phyloP scores from a whole-genome alignment of 225 moss, liverwort and hornwort species.

The Physcomitrellopsis africana region DNA sequence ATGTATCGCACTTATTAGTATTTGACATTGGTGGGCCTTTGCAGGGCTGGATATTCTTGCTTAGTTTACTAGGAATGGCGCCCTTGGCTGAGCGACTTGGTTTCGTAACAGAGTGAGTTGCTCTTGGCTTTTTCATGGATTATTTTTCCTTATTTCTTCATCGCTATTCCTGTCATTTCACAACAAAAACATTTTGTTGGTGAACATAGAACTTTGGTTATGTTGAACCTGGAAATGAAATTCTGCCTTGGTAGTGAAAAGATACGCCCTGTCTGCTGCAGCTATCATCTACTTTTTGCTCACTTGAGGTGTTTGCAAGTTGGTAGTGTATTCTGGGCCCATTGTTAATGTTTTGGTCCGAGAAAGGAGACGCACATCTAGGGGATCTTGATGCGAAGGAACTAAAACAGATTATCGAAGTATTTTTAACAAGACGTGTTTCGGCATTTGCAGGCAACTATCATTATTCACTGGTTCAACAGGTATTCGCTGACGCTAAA shows the following conservation, averaged over 20 bases:
- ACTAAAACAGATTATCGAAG: background rate
- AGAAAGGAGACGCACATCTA: background rate
- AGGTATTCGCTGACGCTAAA: slow-evolving; percentile 30
- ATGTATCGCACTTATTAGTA: background rate
- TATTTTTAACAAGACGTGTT: slow-evolving; percentile 3
- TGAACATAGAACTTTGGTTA: background rate
- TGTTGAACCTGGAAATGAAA: background rate
- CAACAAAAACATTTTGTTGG: background rate
- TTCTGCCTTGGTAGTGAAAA: too few relatives aligned
- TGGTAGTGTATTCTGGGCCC: background rate
- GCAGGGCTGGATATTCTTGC: slow-evolving; percentile 70
- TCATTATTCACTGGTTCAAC: slow-evolving; percentile 64
- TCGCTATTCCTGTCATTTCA: background rate
- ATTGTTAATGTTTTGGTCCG: too few relatives aligned
- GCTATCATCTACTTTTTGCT: background rate
- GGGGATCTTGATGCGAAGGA: background rate
- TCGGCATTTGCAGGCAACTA: slow-evolving; percentile 54
- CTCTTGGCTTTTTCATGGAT: background rate
- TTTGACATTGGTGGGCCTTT: background rate
- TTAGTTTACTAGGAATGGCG: slow-evolving; percentile 77
- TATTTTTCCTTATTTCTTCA: background rate
- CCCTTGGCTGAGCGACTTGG: slow-evolving; percentile 89
- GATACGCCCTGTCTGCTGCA: background rate
- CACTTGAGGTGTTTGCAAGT: background rate
- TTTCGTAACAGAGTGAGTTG: slow-evolving; percentile 77